These are phyloP conservation scores for Parsonsia alboflavescens DNA, from an alignment of 257 asterid species.

Conservation along the genomic window DNA sequence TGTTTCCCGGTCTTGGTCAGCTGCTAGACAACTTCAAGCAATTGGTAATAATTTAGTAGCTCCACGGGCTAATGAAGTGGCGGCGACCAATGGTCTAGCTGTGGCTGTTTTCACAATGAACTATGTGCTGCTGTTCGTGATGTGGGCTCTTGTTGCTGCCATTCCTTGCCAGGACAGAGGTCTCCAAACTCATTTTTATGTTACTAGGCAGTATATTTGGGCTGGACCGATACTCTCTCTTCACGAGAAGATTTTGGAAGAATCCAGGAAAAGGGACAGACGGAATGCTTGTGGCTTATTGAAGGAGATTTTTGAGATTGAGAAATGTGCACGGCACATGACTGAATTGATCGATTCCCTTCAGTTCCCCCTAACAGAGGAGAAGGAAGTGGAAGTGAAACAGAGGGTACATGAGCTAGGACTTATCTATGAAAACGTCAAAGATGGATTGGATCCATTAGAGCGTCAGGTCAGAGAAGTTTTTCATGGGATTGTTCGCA, in stretches of 20 bases:
- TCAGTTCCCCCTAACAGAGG: slow-evolving; percentile 57
- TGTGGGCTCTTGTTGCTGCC: slow-evolving; percentile 97
- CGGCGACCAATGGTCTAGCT: slow-evolving; percentile 57
- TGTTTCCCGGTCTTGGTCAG: slow-evolving; percentile 95
- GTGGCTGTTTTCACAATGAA: slow-evolving; percentile 78
- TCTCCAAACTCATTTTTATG: slow-evolving; percentile 58
- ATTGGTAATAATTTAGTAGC: slow-evolving; percentile 60
- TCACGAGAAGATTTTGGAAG: slow-evolving; percentile 82
- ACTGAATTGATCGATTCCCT: slow-evolving; percentile 51
- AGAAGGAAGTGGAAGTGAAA: slow-evolving; percentile 64
- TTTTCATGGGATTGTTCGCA: slow-evolving; percentile 67
- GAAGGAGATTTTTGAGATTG: slow-evolving; percentile 79
- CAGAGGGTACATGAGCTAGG: slow-evolving; percentile 56
- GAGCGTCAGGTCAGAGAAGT: slow-evolving; percentile 76
- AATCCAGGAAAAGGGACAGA: slow-evolving; percentile 68
- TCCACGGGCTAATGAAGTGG: slow-evolving; percentile 54
- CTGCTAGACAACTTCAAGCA: slow-evolving; percentile 79
- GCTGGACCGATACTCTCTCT: slow-evolving; percentile 52
- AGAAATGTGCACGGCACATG: slow-evolving; percentile 52
- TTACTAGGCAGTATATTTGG: slow-evolving; percentile 62
- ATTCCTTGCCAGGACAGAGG: slow-evolving; percentile 98
- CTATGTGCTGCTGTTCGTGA: slow-evolving; percentile 62
- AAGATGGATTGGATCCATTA: slow-evolving; percentile 73
- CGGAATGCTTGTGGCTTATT: slow-evolving; percentile 66
- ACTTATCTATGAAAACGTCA: slow-evolving; percentile 41